Evolutionary conservation across 768 basidiomycete species (phyloP).

Genomic region (Crassisporium funariophilum): DNA sequence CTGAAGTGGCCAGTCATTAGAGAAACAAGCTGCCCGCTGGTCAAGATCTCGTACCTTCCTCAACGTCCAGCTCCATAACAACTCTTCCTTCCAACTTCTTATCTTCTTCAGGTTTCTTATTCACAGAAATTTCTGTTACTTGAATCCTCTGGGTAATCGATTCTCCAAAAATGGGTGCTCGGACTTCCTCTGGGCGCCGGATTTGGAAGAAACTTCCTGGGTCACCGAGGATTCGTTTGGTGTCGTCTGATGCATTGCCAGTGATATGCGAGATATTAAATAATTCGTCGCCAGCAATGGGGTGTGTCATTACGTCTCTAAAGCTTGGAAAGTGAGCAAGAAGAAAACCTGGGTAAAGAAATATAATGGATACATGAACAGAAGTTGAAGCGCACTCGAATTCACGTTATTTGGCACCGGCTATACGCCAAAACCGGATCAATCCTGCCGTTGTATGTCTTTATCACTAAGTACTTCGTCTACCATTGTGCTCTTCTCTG

Average conservation of each 20-base stretch:
- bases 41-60: constrained; percentile 32
- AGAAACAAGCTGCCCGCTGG: neutral
- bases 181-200: constrained; percentile 6
- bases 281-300: too few species aligned
- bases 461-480: too few species aligned
- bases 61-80: constrained; percentile 43
- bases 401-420: too few species aligned
- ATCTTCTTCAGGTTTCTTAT: constrained; percentile 43
- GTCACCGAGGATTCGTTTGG: constrained; percentile 26
- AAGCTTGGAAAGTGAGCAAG: too few species aligned
- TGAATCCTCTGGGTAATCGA: constrained; percentile 6
- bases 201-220: constrained; percentile 16
- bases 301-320: too few species aligned
- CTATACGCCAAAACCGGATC: too few species aligned
- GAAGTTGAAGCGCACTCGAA: too few species aligned
- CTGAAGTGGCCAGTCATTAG: constrained; percentile 30
- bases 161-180: constrained; percentile 9
- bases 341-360: too few species aligned
- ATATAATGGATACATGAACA: too few species aligned
- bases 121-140: constrained; percentile 40
- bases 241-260: constrained; percentile 32
- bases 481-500: too few species aligned
- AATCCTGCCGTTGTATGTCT: too few species aligned
- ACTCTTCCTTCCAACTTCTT: constrained; percentile 41
- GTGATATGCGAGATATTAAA: constrained; percentile 24